Percentiles rank a stretch among this genome's conserved stretches.
Conservation (phyloP, 176 grass and related monocot species). For the Puccinellia tenuiflora region DNA sequence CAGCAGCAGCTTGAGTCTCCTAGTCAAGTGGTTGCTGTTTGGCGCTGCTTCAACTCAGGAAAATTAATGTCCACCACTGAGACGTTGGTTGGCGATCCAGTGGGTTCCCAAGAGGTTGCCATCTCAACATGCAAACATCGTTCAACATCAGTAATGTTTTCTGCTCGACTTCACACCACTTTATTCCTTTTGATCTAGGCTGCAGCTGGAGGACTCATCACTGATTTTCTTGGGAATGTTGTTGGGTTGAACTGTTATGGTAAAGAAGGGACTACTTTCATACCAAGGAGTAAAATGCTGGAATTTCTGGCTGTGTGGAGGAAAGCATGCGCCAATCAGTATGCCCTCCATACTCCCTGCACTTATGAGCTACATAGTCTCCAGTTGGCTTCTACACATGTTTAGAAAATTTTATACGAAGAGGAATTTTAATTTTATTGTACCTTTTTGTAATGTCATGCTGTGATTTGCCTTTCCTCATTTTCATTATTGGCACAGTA, state of each 20-base stretch:
- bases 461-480: background rate
- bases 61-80: background rate
- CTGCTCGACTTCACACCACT: background rate
- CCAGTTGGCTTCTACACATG: background rate
- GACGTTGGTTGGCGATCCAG: background rate
- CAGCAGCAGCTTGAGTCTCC: background rate
- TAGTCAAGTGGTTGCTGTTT: background rate
- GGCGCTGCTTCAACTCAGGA: constrained; percentile 5
- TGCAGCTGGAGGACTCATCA: background rate
- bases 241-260: background rate
- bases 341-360: background rate
- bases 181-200: background rate
- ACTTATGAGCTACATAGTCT: background rate
- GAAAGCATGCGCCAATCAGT: background rate
- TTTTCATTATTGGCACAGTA: too few relatives aligned
- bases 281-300: background rate
- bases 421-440: background rate
- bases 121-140: background rate
- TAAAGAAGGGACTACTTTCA: background rate
- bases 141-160: background rate
- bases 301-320: background rate
- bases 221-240: background rate
- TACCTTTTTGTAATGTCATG: background rate
- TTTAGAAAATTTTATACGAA: background rate
- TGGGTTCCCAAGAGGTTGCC: background rate